Evolutionary conservation across 352 stramenopile genomes (phyloP), one percentile per base, ranked within the genome.

Genomic region (Phytophthora fragariae): DNA sequence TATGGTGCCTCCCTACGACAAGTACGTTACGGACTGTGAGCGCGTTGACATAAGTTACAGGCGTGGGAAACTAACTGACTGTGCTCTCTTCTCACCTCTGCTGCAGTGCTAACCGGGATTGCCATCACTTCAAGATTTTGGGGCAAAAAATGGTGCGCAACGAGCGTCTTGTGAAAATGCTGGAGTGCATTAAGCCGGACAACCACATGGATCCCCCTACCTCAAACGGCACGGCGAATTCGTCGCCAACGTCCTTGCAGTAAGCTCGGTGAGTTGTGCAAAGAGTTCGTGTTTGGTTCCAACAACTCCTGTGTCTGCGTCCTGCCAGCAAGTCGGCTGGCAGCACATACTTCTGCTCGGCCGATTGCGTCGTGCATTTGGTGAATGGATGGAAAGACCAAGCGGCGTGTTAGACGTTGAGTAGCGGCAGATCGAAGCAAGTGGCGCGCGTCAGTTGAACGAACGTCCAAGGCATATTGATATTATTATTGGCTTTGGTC

Each of bases 1-100:
- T 58, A 95, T 93, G 87, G 85, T 95, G 35, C 89, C 89, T n/a
- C 89, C 89, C 11, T 95, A 95, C 77, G 85, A 95, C 75, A 94
- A 94, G 86, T 93, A 79, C 64, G 81, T 81, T 19, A 41, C 3
- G 39, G 57, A 21, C 1, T 57, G 11, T 27, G 24, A 6, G 11
- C n/a, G 27, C 31, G 1, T 17, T 29, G 47, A 61, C 2, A 50
- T 10, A 3, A 14, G 15, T 54, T 27, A 10, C 17, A 10, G 11
- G 14, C 15, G 35, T 41, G 5, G 35, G 10, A 41, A 41, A 41
- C 35, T 41, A 41, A 41, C 35, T 41, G 35, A 41, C 35, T 68
- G 19, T 68, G 14, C n/a, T 41, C 35, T 41, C 35, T 14, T 15
- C 5, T 41, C 1, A 10, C 8, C 3, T 0, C 39, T 63, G 8